phyloP scores from a whole-genome alignment of 176 grass and related monocot genomes.

The Melocanna baccifera region DNA sequence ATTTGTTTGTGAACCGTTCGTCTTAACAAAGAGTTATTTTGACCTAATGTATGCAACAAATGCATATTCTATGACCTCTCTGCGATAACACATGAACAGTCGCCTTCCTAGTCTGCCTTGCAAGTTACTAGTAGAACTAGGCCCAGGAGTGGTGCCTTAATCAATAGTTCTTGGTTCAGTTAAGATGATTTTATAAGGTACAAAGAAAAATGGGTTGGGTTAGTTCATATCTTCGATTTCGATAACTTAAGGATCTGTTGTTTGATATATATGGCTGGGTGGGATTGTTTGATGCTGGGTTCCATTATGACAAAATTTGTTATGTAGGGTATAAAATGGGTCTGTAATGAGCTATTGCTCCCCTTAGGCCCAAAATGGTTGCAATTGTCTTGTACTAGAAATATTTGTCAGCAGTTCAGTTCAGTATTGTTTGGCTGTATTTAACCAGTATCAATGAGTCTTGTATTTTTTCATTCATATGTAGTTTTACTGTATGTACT shows the following conservation, averaged over 20 bases:
- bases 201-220: neutral
- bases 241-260: neutral
- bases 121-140: constrained; percentile 7
- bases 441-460: neutral
- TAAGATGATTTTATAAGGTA: neutral
- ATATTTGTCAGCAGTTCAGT: neutral
- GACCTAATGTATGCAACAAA: neutral
- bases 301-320: neutral
- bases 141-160: neutral
- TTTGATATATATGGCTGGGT: constrained; percentile 8
- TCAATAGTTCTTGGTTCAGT: neutral
- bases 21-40: neutral
- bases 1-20: neutral
- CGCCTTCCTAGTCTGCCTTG: neutral
- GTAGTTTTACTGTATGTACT: neutral
- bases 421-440: neutral
- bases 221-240: neutral
- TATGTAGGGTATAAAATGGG: neutral
- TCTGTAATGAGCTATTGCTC: neutral
- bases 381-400: neutral
- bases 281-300: neutral
- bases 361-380: neutral
- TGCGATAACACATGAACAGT: neutral
- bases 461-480: neutral
- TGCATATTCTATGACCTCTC: neutral